Percentiles rank a stretch among this genome's conserved stretches.
phyloP scores from a whole-genome alignment of 768 basidiomycete species.

The Lactifluus subvellereus region DNA sequence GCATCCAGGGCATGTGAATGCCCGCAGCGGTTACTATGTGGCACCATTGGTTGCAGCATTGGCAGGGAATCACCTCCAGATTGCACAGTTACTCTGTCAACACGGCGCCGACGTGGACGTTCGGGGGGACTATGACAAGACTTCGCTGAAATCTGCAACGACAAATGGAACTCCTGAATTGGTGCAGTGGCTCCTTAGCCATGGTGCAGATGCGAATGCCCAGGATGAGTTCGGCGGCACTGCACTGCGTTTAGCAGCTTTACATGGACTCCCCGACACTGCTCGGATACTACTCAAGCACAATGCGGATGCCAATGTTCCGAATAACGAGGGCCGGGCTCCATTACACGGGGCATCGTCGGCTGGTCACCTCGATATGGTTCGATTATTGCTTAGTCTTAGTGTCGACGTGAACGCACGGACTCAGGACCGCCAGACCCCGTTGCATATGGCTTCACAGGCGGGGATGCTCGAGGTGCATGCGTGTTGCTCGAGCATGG shows the following conservation, averaged over 20 bases:
- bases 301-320: neutral
- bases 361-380: neutral
- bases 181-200: neutral
- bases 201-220: neutral
- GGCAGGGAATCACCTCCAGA: neutral
- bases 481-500: no score
- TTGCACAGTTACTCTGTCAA: neutral
- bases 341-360: neutral
- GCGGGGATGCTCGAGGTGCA: neutral
- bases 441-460: neutral
- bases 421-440: neutral
- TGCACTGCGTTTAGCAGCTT: neutral
- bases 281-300: neutral
- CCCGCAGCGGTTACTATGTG: neutral
- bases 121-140: neutral
- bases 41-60: neutral
- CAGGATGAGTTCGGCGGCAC: neutral
- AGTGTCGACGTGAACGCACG: no score
- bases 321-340: conserved; percentile 24
- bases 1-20: neutral
- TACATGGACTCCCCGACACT: neutral
- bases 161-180: neutral
- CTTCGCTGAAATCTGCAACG: neutral
- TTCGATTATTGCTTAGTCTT: neutral
- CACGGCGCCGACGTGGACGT: neutral